A percentile compares a stretch with the other conserved stretches of the same genome.
Evolutionary conservation across 257 asterid genomes (phyloP).

Genomic region (Ilex asprella): DNA sequence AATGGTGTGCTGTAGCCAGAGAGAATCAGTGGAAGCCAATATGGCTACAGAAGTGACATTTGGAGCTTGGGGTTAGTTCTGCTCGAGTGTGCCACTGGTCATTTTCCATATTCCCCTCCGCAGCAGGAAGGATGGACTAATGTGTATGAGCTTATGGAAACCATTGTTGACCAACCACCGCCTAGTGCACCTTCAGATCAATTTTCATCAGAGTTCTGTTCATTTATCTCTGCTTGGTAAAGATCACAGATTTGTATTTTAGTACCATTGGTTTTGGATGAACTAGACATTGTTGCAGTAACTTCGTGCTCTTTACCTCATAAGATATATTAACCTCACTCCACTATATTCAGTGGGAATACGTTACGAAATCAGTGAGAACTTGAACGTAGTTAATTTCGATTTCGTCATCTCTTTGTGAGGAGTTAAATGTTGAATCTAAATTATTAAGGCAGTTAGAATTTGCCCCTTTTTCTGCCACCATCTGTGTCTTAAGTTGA

Average conservation of each 20-base stretch:
- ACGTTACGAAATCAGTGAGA: too few relatives aligned
- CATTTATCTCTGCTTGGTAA: conserved; percentile 90
- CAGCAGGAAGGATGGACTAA: conserved; percentile 78
- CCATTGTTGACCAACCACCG: conserved; percentile 77
- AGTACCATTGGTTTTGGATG: not conserved
- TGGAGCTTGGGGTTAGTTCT: conserved; percentile 97
- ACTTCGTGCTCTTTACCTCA: not conserved
- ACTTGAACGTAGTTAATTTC: too few relatives aligned
- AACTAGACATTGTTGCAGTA: not conserved
- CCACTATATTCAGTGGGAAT: too few relatives aligned
- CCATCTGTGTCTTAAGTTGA: too few relatives aligned
- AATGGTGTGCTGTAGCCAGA: conserved; percentile 55
- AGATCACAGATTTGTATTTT: not conserved
- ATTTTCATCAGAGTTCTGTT: conserved; percentile 85
- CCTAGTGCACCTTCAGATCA: conserved; percentile 77
- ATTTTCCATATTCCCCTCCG: conserved; percentile 82
- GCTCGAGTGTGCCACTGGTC: conserved; percentile 84
- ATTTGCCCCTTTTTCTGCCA: too few relatives aligned
- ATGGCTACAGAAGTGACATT: conserved; percentile 85
- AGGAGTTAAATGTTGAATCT: too few relatives aligned
- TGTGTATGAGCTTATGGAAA: conserved; percentile 83
- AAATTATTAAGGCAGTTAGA: too few relatives aligned
- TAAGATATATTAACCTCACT: not conserved
- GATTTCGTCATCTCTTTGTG: too few relatives aligned
- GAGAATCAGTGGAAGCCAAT: conserved; percentile 69